Evolutionary conservation across 176 grass and related monocot genomes (phyloP).

Genomic region (Elaeis guineensis): DNA sequence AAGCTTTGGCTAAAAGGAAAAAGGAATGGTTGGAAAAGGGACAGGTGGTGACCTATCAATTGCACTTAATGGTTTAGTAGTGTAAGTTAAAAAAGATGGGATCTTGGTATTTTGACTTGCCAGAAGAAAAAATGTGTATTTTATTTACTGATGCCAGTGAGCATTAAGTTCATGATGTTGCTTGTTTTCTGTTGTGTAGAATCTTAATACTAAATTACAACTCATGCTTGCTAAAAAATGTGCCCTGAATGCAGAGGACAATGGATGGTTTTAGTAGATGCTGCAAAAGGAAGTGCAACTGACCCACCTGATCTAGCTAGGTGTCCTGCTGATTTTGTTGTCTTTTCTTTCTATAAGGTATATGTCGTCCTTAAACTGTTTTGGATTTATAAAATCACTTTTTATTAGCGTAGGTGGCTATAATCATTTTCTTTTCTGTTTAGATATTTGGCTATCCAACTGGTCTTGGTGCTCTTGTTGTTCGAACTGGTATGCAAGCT

Average conservation of each 20-base stretch:
- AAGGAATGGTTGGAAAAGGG: no score
- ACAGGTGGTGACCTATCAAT: no score
- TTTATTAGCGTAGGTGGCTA: constrained; percentile 19
- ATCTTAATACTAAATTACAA: no score
- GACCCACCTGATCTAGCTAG: constrained; percentile 65
- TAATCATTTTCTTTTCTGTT: constrained; percentile 26
- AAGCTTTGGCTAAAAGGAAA: no score
- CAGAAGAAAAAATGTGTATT: no score
- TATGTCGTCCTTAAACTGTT: constrained; percentile 9
- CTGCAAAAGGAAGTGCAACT: constrained; percentile 94
- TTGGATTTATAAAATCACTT: constrained; percentile 7
- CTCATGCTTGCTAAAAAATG: constrained; percentile 13
- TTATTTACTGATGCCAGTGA: no score
- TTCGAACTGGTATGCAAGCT: constrained; percentile 61
- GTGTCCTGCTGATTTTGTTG: constrained; percentile 86
- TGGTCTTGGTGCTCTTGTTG: constrained; percentile 84
- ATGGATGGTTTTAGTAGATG: constrained; percentile 96
- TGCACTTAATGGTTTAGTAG: no score
- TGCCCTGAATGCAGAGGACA: constrained; percentile 27
- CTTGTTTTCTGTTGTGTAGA: no score
- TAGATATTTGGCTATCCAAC: constrained; percentile 99
- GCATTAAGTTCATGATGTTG: no score
- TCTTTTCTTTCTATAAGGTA: constrained; percentile 98
- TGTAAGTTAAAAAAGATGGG: no score
- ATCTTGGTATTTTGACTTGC: no score